These are phyloP conservation scores for Stenogyne calaminthoides DNA, from an alignment of 305 asterid species.

Conservation along the genomic window DNA sequence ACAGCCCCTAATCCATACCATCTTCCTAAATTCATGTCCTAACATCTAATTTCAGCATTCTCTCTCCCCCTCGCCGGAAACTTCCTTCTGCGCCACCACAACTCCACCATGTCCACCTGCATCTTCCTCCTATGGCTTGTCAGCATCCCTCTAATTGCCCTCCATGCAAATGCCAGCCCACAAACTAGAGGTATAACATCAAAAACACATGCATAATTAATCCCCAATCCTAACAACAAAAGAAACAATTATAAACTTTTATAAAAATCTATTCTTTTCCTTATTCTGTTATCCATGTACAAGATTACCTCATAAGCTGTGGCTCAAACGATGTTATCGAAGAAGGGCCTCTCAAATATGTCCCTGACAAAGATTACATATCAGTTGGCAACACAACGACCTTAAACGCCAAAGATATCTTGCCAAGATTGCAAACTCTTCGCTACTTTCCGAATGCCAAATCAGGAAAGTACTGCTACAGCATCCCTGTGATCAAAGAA, in stretches of 20 bases:
- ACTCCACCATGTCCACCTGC: constrained; percentile 67
- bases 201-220: neutral
- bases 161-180: constrained; percentile 53
- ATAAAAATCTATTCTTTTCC: neutral
- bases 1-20: constrained; percentile 42
- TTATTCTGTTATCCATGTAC: neutral
- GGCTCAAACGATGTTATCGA: constrained; percentile 50
- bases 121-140: constrained; percentile 85
- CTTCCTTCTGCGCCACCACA: constrained; percentile 31
- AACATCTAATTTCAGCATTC: constrained; percentile 29
- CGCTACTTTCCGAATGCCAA: constrained; percentile 59
- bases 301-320: constrained; percentile 68
- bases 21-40: constrained; percentile 45
- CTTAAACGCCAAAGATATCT: constrained; percentile 45
- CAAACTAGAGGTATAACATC: constrained; percentile 49
- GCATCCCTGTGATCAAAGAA: constrained; percentile 61
- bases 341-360: constrained; percentile 55
- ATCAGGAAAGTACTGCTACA: constrained; percentile 63
- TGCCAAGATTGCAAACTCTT: constrained; percentile 53
- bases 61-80: constrained; percentile 41
- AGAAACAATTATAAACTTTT: neutral
- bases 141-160: constrained; percentile 53
- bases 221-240: no score
- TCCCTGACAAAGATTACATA: constrained; percentile 54
- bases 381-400: constrained; percentile 55